Conservation (phyloP, 192 early-diverging fungal species). For the Chytriomyces sp. region DNA sequence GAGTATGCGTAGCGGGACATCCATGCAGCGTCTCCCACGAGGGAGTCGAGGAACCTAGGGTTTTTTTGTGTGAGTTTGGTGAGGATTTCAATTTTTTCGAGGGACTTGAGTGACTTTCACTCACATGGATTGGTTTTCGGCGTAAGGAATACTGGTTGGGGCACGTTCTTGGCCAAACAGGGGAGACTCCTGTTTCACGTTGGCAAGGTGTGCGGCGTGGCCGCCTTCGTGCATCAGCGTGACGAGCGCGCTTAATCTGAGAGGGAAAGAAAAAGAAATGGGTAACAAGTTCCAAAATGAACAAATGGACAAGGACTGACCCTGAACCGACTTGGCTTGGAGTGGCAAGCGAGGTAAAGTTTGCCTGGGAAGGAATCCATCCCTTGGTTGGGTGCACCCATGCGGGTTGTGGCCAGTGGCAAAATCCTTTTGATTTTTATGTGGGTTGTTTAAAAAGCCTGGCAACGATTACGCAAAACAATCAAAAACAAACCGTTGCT, state of each 20-base stretch:
- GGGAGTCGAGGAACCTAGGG: constrained; percentile 32
- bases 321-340: constrained; percentile 34
- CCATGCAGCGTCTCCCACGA: constrained; percentile 41
- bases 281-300: constrained; percentile 20
- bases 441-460: constrained; percentile 24
- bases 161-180: constrained; percentile 38
- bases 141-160: constrained; percentile 41
- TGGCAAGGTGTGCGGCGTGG: constrained; percentile 38
- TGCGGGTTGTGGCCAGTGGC: constrained; percentile 41
- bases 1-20: constrained; percentile 35
- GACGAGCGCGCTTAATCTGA: constrained; percentile 26
- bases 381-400: constrained; percentile 33
- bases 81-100: no score
- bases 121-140: constrained; percentile 41
- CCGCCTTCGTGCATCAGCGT: constrained; percentile 44
- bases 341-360: constrained; percentile 34
- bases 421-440: constrained; percentile 41
- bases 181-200: constrained; percentile 36
- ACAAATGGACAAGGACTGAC: neutral
- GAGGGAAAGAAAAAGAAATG: constrained; percentile 7
- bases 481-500: constrained; percentile 26
- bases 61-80: no score
- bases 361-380: constrained; percentile 35
- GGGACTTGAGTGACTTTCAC: no score
- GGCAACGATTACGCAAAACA: neutral